Evolutionary conservation across 345 rosid genomes (phyloP).

Genomic region (Salix koriyanagi): DNA sequence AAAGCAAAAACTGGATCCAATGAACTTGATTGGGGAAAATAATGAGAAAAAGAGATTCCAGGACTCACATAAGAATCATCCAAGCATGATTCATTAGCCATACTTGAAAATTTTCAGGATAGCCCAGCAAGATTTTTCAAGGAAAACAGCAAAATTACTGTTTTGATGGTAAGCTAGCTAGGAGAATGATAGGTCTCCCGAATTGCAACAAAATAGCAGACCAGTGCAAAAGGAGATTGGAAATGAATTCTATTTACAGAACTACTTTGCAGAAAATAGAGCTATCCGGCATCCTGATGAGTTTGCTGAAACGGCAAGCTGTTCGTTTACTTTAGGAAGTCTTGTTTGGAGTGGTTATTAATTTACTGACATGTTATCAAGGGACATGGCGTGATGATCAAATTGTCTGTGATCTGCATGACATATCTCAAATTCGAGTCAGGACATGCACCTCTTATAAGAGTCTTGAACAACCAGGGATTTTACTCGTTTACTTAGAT

Average conservation of each 20-base stretch:
- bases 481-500: too few relatives aligned
- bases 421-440: fast-evolving
- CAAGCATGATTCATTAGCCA: conserved; percentile 21
- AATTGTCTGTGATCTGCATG: too few relatives aligned
- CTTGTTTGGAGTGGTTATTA: too few relatives aligned
- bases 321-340: too few relatives aligned
- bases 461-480: fast-evolving
- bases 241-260: background rate
- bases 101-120: background rate
- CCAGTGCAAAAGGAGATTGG: too few relatives aligned
- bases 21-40: conserved; percentile 4
- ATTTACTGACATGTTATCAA: too few relatives aligned
- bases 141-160: background rate
- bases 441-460: fast-evolving
- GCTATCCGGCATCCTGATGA: background rate
- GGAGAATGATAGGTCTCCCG: background rate
- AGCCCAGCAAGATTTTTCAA: background rate
- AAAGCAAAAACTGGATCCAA: background rate
- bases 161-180: background rate
- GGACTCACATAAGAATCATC: conserved; percentile 25
- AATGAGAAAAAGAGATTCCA: conserved; percentile 28
- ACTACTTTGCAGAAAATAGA: background rate
- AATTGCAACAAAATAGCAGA: background rate
- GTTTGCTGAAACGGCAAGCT: background rate
- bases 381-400: too few relatives aligned